A percentile compares a stretch with the other conserved stretches of the same genome.
These are phyloP conservation scores for Farysia itapuensis DNA, from an alignment of 1,284 basidiomycete genomes.

Conservation along the genomic window DNA sequence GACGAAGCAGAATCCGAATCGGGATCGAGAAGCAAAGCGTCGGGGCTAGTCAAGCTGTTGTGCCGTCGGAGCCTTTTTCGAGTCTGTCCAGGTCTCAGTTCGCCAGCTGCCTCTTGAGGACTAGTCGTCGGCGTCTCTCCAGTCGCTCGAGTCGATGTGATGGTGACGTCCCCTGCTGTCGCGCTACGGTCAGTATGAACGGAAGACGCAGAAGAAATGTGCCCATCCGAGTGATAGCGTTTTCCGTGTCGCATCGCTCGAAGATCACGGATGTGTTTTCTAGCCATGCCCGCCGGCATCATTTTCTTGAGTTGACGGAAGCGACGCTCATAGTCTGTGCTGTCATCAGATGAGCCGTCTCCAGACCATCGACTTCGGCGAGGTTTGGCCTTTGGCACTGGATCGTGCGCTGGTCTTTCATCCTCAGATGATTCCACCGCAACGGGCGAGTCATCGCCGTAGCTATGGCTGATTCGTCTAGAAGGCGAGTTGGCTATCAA, in stretches of 20 bases:
- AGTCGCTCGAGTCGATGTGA: background rate
- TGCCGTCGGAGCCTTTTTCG: conserved; percentile 28
- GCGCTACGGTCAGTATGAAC: background rate
- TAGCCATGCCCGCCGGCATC: conserved; percentile 56
- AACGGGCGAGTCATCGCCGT: too few species aligned
- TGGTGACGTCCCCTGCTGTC: background rate
- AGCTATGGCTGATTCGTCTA: too few species aligned
- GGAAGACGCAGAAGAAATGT: conserved; percentile 27
- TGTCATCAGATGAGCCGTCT: conserved; percentile 31
- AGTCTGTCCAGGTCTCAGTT: conserved; percentile 40
- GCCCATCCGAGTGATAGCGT: conserved; percentile 47
- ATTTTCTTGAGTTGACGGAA: conserved; percentile 52
- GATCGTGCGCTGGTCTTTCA: conserved; percentile 4
- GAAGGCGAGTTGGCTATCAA: too few species aligned
- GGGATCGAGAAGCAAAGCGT: conserved; percentile 27
- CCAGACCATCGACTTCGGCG: conserved; percentile 35
- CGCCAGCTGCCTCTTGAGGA: conserved; percentile 5
- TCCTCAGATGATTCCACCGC: conserved; percentile 26
- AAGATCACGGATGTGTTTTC: conserved; percentile 53
- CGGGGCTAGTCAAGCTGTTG: conserved; percentile 11
- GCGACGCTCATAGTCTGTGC: conserved; percentile 52
- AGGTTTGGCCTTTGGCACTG: conserved; percentile 2
- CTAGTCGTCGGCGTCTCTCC: conserved; percentile 2
- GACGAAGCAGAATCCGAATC: conserved; percentile 30
- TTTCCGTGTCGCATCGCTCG: conserved; percentile 55